A percentile compares a stretch with the other conserved stretches of the same genome.
Conservation (phyloP, 805 yeast species). For the Kurtzmaniella fragi region DNA sequence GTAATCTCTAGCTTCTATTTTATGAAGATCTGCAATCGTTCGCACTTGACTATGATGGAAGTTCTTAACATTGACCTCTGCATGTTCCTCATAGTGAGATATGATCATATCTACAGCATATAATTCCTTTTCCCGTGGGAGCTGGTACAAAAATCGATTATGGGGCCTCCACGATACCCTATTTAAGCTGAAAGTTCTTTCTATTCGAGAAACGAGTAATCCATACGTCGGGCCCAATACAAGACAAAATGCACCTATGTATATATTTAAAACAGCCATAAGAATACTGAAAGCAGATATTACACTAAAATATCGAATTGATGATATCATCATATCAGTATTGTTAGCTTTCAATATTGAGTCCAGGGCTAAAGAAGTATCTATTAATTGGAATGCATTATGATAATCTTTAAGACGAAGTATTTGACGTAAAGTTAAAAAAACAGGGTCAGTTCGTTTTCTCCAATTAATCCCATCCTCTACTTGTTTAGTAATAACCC, state of each 20-base stretch:
- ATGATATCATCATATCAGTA: too few species aligned
- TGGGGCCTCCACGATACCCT: slow-evolving; percentile 38
- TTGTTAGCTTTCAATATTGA: too few species aligned
- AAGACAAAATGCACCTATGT: slow-evolving; percentile 17
- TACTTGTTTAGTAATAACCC: not conserved
- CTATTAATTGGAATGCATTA: slow-evolving; percentile 22
- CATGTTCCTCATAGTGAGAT: slow-evolving; percentile 37
- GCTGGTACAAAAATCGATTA: slow-evolving; percentile 19
- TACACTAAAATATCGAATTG: too few species aligned
- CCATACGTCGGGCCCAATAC: too few species aligned
- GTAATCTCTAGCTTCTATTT: slow-evolving; percentile 16
- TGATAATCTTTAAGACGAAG: slow-evolving; percentile 23
- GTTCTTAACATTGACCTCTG: slow-evolving; percentile 36
- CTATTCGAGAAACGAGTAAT: slow-evolving; percentile 1
- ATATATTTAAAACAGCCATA: slow-evolving; percentile 25
- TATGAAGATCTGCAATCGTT: slow-evolving; percentile 11
- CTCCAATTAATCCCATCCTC: slow-evolving; percentile 7
- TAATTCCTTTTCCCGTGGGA: slow-evolving; percentile 27
- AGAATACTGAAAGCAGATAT: too few species aligned
- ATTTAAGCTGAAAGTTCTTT: slow-evolving; percentile 11
- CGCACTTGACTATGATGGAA: slow-evolving; percentile 31
- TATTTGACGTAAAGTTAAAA: slow-evolving; percentile 5
- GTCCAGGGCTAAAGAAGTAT: slow-evolving; percentile 11
- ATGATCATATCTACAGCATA: slow-evolving; percentile 27
- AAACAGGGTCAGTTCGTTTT: slow-evolving; percentile 8